These are phyloP conservation scores for Panicum virgatum DNA, from an alignment of 202 grass and related monocot genomes.

Conservation along the genomic window DNA sequence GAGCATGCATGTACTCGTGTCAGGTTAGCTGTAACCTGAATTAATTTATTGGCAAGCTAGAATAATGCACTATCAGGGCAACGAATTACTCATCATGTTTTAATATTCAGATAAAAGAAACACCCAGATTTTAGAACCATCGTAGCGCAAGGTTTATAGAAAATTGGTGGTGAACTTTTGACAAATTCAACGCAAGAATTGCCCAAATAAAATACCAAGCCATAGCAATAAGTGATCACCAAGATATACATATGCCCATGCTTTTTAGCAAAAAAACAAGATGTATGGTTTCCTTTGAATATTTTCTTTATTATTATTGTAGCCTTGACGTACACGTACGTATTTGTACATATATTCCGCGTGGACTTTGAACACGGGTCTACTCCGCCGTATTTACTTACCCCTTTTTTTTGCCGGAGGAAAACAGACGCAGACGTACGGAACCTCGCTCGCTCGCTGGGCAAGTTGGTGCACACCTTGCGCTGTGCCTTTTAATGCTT, in stretches of 20 bases:
- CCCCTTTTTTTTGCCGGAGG: conserved; percentile 4
- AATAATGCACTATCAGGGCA: neutral
- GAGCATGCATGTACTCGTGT: neutral
- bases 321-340: neutral
- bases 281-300: no score
- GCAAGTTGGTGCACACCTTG: conserved; percentile 49
- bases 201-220: neutral
- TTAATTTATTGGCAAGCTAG: neutral
- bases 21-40: neutral
- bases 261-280: neutral
- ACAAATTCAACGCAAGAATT: neutral
- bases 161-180: neutral
- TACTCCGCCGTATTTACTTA: conserved; percentile 24
- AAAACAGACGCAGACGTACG: conserved; percentile 15
- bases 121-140: neutral
- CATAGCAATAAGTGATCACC: neutral
- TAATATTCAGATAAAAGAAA: neutral
- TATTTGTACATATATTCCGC: neutral
- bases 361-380: conserved; percentile 53
- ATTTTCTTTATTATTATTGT: neutral
- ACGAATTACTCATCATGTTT: no score
- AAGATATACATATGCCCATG: neutral
- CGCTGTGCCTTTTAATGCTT: conserved; percentile 49
- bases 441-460: neutral
- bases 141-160: neutral